Base-by-base conservation (phyloP, 345 rosid genomes). In the Arabis hirsuta region DNA sequence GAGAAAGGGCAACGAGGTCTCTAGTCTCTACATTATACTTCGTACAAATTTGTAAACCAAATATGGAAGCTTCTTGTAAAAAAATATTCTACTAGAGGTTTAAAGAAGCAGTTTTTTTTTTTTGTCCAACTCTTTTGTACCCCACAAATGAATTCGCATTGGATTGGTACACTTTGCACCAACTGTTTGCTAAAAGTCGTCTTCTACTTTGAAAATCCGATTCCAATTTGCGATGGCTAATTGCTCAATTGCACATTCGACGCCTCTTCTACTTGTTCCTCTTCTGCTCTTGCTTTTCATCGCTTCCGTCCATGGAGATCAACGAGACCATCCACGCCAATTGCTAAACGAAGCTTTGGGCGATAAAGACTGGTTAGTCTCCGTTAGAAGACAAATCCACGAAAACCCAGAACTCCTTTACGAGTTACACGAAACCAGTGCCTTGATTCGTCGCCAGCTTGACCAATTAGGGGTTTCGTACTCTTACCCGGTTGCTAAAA, bases 361-460 rank as follows among this genome's bases (percentile, higher is more conserved):
- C 42, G 83, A 88, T 63, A 81, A 72, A 61, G 84, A 82, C 11
- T 94, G 96, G 96, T 76, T 91, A 32, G 77, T 81, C 29, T 81
- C 84, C 3, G 63, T 85, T 6, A 78, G 96, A 73, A 82, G 98
- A 77, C 85, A 76, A 69, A 83, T 94, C 87, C 98, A 90, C 54
- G 88, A 87, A 74, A 82, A 85, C 71, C 97, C 98, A 43, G 97
- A 94, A 79, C 91, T 89, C 65, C 63, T 76, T 44, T 91, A 85
- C 74, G 82, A 94, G 29, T 83, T 89, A 58, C 80, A 87, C 90
- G 61, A 81, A 66, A 91, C 97, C 42, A 88, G 90, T 65, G 88
- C 91, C 63, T 81, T 94, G 51, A 73, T 89, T 67, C 90, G 93
- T 61, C 60, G 43, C 12, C 74, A 94, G 64, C 96, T 94, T 27